Conservation (phyloP, 169 alveolate species). For the Plasmodium vinckei region DNA sequence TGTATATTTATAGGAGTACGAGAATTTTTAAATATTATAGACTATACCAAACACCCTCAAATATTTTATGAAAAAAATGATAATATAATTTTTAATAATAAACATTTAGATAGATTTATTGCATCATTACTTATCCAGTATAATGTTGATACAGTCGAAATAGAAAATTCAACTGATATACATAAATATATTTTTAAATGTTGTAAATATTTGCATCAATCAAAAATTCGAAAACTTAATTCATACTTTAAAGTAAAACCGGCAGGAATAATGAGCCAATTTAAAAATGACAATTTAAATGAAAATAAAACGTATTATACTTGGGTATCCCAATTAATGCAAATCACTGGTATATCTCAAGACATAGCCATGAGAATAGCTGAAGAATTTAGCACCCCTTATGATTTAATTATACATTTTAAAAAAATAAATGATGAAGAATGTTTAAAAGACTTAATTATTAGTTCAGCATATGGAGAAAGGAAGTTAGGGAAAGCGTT, state of each 20-base stretch:
- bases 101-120: constrained; percentile 34
- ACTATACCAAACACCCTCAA: constrained; percentile 6
- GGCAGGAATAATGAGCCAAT: constrained; percentile 12
- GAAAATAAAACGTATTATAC: constrained; percentile 13
- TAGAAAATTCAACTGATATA: constrained; percentile 26
- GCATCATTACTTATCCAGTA: constrained; percentile 25
- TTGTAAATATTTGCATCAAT: constrained; percentile 46
- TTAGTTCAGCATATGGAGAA: constrained; percentile 66
- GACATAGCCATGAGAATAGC: constrained; percentile 47
- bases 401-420: constrained; percentile 52
- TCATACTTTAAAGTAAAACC: constrained; percentile 71
- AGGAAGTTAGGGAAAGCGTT: constrained; percentile 64
- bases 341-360: constrained; percentile 68
- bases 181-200: constrained; percentile 52
- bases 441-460: constrained; percentile 44
- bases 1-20: constrained; percentile 73
- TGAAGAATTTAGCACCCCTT: constrained; percentile 43
- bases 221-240: constrained; percentile 45
- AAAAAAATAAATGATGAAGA: constrained; percentile 72
- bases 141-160: constrained; percentile 46
- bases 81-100: constrained; percentile 21
- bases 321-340: constrained; percentile 72
- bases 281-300: constrained; percentile 8
- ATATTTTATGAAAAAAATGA: not conserved
- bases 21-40: constrained; percentile 38